Percentiles rank a stretch among this genome's conserved stretches.
phyloP scores from a whole-genome alignment of 192 early-diverging fungal species.

The Glomus cerebriforme region DNA sequence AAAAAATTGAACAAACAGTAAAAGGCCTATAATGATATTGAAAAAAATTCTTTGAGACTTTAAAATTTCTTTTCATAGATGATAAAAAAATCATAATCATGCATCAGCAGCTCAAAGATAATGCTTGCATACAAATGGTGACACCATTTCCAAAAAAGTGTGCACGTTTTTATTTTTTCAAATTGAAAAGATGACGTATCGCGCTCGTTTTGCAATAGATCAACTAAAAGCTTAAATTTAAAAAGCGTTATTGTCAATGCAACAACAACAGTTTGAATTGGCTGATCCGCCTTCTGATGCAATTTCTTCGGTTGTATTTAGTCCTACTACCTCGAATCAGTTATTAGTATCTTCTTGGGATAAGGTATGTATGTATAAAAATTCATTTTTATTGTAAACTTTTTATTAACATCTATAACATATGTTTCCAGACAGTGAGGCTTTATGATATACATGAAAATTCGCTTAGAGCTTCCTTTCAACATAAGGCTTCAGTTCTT shows the following conservation, averaged over 20 bases:
- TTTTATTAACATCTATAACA: background rate
- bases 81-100: no score
- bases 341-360: constrained; percentile 93
- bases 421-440: constrained; percentile 63
- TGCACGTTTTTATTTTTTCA: no score
- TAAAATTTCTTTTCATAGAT: background rate
- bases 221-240: no score
- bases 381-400: constrained; percentile 1
- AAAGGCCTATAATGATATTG: background rate
- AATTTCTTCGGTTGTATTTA: constrained; percentile 76
- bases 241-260: no score
- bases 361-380: constrained; percentile 52
- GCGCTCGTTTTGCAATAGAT: no score
- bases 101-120: no score
- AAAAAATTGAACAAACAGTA: background rate
- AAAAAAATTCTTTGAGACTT: background rate
- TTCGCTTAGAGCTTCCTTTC: constrained; percentile 54
- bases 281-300: constrained; percentile 82
- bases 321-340: constrained; percentile 60
- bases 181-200: no score
- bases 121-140: no score
- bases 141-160: no score
- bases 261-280: constrained; percentile 64
- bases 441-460: constrained; percentile 80
- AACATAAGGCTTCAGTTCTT: constrained; percentile 74